Conservation (phyloP, 106 monocot species). For the Allium cepa region DNA sequence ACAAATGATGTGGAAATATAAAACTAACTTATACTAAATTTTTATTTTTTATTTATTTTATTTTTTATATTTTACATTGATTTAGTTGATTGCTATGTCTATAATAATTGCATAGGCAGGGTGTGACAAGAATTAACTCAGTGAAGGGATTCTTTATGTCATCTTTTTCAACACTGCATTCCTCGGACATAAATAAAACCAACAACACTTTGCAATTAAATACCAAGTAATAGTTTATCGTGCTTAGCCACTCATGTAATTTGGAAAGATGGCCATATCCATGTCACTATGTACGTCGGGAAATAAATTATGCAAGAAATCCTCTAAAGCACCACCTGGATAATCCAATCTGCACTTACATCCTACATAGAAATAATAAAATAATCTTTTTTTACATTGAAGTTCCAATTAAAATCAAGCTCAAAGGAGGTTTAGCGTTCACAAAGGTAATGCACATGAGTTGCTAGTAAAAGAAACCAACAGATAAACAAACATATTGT, state of each 20-base stretch:
- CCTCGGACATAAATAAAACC: slow-evolving; percentile 41
- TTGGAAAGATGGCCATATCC: slow-evolving; percentile 96
- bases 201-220: background rate
- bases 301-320: slow-evolving; percentile 67
- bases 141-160: slow-evolving; percentile 94
- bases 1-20: too few species aligned
- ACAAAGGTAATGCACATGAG: too few species aligned
- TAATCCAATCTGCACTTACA: slow-evolving; percentile 86
- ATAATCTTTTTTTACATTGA: background rate
- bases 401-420: background rate
- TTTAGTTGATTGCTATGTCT: too few species aligned
- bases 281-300: slow-evolving; percentile 67
- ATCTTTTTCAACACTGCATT: slow-evolving; percentile 85
- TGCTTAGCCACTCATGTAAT: slow-evolving; percentile 62
- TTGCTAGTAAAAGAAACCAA: too few species aligned
- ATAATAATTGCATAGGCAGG: background rate
- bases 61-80: too few species aligned
- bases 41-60: too few species aligned
- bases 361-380: slow-evolving; percentile 32
- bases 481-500: too few species aligned
- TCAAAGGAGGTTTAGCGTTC: background rate
- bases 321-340: slow-evolving; percentile 76
- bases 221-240: too few species aligned
- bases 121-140: slow-evolving; percentile 41
- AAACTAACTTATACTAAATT: too few species aligned